A percentile compares a stretch with the other conserved stretches of the same genome.
Conservation (phyloP, 306 rosid genomes). For the Rubus parviflorus region DNA sequence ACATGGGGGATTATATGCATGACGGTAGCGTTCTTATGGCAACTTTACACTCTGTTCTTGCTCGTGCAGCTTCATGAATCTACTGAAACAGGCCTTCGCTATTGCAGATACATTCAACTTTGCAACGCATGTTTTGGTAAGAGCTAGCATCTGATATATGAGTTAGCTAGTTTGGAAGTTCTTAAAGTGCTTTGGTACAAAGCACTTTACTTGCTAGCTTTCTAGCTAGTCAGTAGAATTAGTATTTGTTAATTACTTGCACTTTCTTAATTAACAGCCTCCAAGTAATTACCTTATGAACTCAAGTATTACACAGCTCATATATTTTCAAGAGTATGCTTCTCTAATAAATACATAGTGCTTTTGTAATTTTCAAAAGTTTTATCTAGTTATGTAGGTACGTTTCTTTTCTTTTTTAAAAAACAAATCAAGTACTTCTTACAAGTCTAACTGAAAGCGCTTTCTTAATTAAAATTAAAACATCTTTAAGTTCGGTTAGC, state of each 20-base stretch:
- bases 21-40: slow-evolving; percentile 46
- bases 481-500: no score
- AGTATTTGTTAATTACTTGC: neutral
- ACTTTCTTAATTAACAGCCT: neutral
- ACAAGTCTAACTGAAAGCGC: no score
- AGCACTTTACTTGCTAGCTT: neutral
- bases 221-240: neutral
- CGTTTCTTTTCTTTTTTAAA: no score
- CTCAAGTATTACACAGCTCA: neutral
- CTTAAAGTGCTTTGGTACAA: neutral
- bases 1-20: slow-evolving; percentile 46
- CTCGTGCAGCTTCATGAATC: slow-evolving; percentile 53
- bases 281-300: neutral
- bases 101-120: slow-evolving; percentile 51
- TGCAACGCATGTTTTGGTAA: slow-evolving; percentile 36
- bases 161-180: neutral
- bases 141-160: neutral
- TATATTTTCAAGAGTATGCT: neutral
- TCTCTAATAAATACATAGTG: neutral
- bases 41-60: slow-evolving; percentile 45
- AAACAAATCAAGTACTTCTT: no score
- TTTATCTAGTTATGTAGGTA: neutral
- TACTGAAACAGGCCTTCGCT: slow-evolving; percentile 41
- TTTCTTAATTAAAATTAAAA: neutral
- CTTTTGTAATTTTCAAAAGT: neutral